Evolutionary conservation across 2,329 filamentous ascomycete genomes (phyloP).

Genomic region (Botrytis galanthina): DNA sequence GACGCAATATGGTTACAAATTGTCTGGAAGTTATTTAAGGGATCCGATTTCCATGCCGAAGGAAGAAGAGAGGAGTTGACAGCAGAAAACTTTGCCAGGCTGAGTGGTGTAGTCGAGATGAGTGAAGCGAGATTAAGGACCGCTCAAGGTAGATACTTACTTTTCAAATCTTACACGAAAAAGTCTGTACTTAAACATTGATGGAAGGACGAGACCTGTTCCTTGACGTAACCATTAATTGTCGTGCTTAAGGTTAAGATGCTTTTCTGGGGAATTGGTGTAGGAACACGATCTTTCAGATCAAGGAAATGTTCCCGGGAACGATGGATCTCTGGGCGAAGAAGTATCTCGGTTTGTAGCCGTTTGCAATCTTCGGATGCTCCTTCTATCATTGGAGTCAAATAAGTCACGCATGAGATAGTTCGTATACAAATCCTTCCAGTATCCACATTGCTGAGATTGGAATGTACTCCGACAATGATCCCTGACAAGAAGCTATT

Average conservation of each 20-base stretch:
- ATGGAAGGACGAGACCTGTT: background rate
- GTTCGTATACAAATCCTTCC: constrained; percentile 1
- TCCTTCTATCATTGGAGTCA: background rate
- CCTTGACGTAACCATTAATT: background rate
- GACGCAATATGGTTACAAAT: constrained; percentile 25
- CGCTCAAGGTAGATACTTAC: constrained; percentile 30
- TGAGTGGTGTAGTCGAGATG: constrained; percentile 30
- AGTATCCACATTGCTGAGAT: background rate
- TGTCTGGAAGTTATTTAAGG: constrained; percentile 25
- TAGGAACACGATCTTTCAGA: background rate
- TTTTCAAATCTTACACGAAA: constrained; percentile 24
- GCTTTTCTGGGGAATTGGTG: background rate
- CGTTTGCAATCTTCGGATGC: background rate
- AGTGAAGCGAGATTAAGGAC: constrained; percentile 26
- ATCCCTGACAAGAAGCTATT: background rate
- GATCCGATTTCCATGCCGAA: background rate
- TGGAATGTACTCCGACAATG: background rate
- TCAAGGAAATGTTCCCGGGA: too few relatives aligned
- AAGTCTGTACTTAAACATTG: background rate
- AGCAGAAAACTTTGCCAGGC: constrained; percentile 26
- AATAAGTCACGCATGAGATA: background rate
- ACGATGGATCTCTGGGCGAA: background rate
- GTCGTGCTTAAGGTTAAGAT: background rate
- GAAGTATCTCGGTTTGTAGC: background rate
- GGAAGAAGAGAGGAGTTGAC: constrained; percentile 17